Evolutionary conservation across 768 basidiomycete genomes (phyloP), one percentile per base, ranked within the genome.

Genomic region (Pleurotus platypus): DNA sequence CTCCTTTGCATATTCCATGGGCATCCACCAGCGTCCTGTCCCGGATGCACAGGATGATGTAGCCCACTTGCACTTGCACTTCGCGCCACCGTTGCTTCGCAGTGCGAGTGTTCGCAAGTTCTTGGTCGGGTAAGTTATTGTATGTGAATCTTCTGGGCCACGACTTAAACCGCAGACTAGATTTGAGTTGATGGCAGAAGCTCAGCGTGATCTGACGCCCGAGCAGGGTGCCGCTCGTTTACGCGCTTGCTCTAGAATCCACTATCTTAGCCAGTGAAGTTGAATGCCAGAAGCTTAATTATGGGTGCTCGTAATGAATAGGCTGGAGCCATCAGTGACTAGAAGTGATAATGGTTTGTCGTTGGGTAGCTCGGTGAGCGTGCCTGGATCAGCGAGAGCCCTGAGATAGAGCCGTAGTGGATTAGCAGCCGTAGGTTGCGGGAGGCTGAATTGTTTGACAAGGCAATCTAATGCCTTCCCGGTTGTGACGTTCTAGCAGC

Each of bases 1-100:
- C 67, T 89, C 92, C 0, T 97, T 96, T 70, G 88, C 92, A 0
- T 97, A 96, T 69, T 94, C 91, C 5, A 94, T 96, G 92, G 94
- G 94, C 37, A 81, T 96, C 47, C 94, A 96, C 66, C 94, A 97
- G 68, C 81, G 87, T 1, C 89, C 92, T 4, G 65, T 83, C 2
- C 83, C 87, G 7, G 69, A 72, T 37, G 56, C 57, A 6, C 77
- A 82, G 7, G 74, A 75, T 38, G 78, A 85, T 45, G 66, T 87
- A 20, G 87, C 90, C 2, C 94, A 96, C 67, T 70, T 95, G 35
- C 94, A 96, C 65, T 66, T 96, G 42, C 92, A 94, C 67, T 94
- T 95, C 62, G 79, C 86, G 38, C 94, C 94, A 1, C 94, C 94
- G 9, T 72, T 96, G 56, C 69, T 96, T 58, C 73, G 94, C 46